A percentile compares a stretch with the other conserved stretches of the same genome.
Conservation (phyloP, 1,139 yeast species). For the Zhuliangozyma blackwelliae region DNA sequence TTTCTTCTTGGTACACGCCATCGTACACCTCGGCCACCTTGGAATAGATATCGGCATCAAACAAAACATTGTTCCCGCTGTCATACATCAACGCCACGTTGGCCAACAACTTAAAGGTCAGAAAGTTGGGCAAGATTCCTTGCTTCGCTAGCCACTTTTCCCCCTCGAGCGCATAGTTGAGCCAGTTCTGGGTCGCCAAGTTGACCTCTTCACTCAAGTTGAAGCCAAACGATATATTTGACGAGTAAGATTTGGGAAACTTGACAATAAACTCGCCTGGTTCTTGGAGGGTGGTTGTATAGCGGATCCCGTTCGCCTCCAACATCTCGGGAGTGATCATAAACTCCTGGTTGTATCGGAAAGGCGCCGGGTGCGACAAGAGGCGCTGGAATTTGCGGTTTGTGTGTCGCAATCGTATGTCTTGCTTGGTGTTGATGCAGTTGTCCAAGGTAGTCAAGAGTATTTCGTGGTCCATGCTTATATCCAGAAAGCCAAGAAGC, state of each 20-base stretch:
- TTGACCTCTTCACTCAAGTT: conserved; percentile 52
- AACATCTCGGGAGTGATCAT: conserved; percentile 48
- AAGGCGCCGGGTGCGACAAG: conserved; percentile 11
- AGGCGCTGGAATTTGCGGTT: conserved; percentile 22
- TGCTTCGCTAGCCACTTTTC: conserved; percentile 53
- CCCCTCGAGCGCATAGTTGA: conserved; percentile 43
- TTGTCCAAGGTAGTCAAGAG: conserved; percentile 28
- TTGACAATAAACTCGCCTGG: conserved; percentile 60
- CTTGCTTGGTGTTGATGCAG: conserved; percentile 22
- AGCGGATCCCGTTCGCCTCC: conserved; percentile 43
- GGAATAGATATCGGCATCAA: conserved; percentile 24
- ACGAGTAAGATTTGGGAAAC: conserved; percentile 51
- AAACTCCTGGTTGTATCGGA: conserved; percentile 32
- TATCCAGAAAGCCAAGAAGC: conserved; percentile 1
- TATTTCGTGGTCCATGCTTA: conserved; percentile 23
- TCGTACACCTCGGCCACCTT: conserved; percentile 30
- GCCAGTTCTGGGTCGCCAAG: conserved; percentile 60
- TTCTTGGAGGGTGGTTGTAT: conserved; percentile 44
- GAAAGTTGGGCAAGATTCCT: conserved; percentile 46
- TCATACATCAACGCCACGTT: conserved; percentile 44
- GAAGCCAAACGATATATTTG: conserved; percentile 51
- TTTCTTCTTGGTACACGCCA: conserved; percentile 32
- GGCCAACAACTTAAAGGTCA: conserved; percentile 43
- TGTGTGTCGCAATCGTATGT: conserved; percentile 21
- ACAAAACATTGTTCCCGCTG: conserved; percentile 24